Evolutionary conservation across 768 basidiomycete species (phyloP).

Genomic region (Clitopilus hobsonii): DNA sequence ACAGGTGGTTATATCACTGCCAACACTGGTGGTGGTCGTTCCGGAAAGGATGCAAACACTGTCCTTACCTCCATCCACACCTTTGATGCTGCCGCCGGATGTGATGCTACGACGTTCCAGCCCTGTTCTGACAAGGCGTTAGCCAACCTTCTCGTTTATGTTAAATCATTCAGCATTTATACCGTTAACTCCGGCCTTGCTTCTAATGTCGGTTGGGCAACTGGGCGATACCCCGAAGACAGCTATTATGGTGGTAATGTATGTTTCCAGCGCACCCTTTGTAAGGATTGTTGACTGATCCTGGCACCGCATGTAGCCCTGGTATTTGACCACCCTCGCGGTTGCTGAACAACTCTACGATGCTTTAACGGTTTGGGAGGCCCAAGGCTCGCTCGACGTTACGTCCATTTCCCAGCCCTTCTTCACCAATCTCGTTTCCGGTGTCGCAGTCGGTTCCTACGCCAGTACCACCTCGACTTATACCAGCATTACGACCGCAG

Average conservation of each 20-base stretch:
- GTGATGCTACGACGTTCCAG: slow-evolving; percentile 70
- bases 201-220: slow-evolving; percentile 56
- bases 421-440: slow-evolving; percentile 55
- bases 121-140: slow-evolving; percentile 77
- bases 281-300: slow-evolving; percentile 12
- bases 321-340: slow-evolving; percentile 72
- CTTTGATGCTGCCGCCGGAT: slow-evolving; percentile 68
- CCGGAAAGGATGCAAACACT: slow-evolving; percentile 74
- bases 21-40: slow-evolving; percentile 73
- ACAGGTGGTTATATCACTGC: slow-evolving; percentile 57
- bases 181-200: slow-evolving; percentile 55
- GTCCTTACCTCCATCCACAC: slow-evolving; percentile 72
- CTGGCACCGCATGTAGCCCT: slow-evolving; percentile 40
- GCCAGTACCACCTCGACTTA: slow-evolving; percentile 40
- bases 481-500: slow-evolving; percentile 39
- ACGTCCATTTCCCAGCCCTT: slow-evolving; percentile 63
- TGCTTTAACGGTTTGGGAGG: slow-evolving; percentile 61
- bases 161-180: slow-evolving; percentile 69
- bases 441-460: slow-evolving; percentile 49
- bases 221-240: slow-evolving; percentile 77
- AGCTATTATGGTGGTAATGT: slow-evolving; percentile 70
- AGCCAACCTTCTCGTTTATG: slow-evolving; percentile 59
- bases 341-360: slow-evolving; percentile 77
- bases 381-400: slow-evolving; percentile 43
- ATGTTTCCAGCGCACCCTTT: slow-evolving; percentile 16